These are phyloP conservation scores for Herpetospermum pedunculosum DNA, from an alignment of 306 rosid genomes.

Conservation along the genomic window DNA sequence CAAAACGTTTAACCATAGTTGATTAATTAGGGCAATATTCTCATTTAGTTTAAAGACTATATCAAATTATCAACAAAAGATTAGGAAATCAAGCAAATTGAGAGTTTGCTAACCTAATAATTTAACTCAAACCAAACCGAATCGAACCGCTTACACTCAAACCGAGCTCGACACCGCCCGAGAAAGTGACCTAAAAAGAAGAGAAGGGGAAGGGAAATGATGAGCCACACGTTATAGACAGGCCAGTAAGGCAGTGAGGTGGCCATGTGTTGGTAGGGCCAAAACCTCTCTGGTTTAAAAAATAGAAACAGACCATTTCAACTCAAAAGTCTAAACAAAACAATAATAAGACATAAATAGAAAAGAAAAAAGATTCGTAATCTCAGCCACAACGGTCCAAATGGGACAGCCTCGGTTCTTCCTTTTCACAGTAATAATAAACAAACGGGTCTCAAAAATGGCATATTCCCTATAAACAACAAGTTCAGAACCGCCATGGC, in stretches of 20 bases:
- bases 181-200: not conserved
- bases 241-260: not conserved
- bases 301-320: not conserved
- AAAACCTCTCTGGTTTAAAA: not conserved
- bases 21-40: no score
- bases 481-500: not conserved
- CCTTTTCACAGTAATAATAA: not conserved
- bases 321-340: not conserved
- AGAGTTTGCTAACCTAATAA: no score
- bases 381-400: constrained; percentile 4
- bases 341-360: not conserved
- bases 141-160: not conserved
- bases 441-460: not conserved
- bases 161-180: not conserved
- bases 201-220: not conserved
- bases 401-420: not conserved
- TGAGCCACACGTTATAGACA: not conserved
- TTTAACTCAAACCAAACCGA: no score
- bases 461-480: not conserved
- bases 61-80: no score
- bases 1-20: no score
- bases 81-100: no score
- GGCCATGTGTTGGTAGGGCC: not conserved
- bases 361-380: not conserved
- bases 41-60: no score